Conservation (phyloP, 768 basidiomycete species). For the Pleurotus salmoneostramineus region DNA sequence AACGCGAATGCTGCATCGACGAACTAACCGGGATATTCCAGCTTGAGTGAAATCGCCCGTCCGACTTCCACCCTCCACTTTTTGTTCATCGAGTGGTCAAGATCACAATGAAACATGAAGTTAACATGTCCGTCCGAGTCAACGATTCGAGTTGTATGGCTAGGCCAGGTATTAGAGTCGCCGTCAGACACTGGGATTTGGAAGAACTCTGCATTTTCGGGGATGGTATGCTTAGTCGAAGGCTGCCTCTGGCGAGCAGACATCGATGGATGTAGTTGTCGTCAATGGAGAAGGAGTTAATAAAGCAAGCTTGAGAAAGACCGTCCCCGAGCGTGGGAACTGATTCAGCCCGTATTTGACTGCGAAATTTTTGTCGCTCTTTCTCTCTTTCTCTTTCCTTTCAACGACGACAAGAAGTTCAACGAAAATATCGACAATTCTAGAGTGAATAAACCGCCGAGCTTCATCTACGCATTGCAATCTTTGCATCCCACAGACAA, state of each 20-base stretch:
- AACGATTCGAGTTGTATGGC: slow-evolving; percentile 46
- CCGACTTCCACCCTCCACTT: slow-evolving; percentile 54
- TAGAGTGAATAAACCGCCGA: slow-evolving; percentile 28
- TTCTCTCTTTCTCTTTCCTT: not conserved
- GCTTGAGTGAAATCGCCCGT: slow-evolving; percentile 33
- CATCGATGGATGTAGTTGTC: not conserved
- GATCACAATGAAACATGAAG: slow-evolving; percentile 53
- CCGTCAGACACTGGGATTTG: slow-evolving; percentile 67
- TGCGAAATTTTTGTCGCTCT: no score
- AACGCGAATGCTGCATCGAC: not conserved
- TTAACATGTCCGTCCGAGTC: slow-evolving; percentile 67
- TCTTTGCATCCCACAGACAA: slow-evolving; percentile 34
- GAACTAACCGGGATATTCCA: slow-evolving; percentile 50
- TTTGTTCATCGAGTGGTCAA: slow-evolving; percentile 46
- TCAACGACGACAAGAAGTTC: not conserved
- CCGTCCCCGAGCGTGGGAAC: slow-evolving; percentile 1
- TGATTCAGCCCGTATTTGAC: not conserved
- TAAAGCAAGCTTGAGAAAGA: not conserved
- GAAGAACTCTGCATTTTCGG: slow-evolving; percentile 49
- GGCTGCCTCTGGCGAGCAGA: slow-evolving; percentile 10
- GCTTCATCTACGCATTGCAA: slow-evolving; percentile 59
- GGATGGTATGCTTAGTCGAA: slow-evolving; percentile 32
- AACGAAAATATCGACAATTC: not conserved
- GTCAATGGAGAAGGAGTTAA: not conserved
- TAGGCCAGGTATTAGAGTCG: slow-evolving; percentile 47